phyloP scores from a whole-genome alignment of 2,329 filamentous ascomycete species.

The Pseudopithomyces maydicus region DNA sequence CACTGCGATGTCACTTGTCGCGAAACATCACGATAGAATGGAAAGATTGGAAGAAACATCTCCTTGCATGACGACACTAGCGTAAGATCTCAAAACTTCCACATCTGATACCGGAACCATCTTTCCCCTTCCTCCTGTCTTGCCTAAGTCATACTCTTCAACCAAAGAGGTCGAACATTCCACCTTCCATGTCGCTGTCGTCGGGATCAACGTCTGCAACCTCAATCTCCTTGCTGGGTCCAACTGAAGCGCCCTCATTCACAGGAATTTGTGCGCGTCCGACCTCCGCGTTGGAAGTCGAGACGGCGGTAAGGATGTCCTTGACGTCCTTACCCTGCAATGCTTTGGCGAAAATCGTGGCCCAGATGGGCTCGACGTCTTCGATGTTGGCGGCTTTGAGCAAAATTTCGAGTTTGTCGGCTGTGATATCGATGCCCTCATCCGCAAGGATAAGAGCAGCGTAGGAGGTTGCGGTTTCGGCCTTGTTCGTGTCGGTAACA shows the following conservation, averaged over 20 bases:
- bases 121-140: neutral
- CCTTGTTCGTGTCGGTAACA: constrained; percentile 19
- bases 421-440: constrained; percentile 91
- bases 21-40: neutral
- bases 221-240: constrained; percentile 5
- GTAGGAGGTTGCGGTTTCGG: constrained; percentile 77
- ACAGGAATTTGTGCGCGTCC: neutral
- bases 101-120: neutral
- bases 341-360: constrained; percentile 94
- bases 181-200: constrained; percentile 16
- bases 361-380: constrained; percentile 98
- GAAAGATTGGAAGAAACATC: constrained; percentile 17
- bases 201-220: constrained; percentile 6
- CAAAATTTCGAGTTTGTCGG: constrained; percentile 93
- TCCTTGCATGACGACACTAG: constrained; percentile 10
- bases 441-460: constrained; percentile 98
- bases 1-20: neutral
- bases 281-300: constrained; percentile 48
- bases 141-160: constrained; percentile 1
- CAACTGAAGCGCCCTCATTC: constrained; percentile 5
- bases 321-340: constrained; percentile 90
- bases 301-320: constrained; percentile 80
- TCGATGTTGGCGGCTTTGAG: constrained; percentile 85
- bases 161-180: constrained; percentile 10
- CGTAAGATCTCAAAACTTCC: constrained; percentile 22